Conservation (phyloP, 805 yeast genomes). For the Saturnispora hagleri region DNA sequence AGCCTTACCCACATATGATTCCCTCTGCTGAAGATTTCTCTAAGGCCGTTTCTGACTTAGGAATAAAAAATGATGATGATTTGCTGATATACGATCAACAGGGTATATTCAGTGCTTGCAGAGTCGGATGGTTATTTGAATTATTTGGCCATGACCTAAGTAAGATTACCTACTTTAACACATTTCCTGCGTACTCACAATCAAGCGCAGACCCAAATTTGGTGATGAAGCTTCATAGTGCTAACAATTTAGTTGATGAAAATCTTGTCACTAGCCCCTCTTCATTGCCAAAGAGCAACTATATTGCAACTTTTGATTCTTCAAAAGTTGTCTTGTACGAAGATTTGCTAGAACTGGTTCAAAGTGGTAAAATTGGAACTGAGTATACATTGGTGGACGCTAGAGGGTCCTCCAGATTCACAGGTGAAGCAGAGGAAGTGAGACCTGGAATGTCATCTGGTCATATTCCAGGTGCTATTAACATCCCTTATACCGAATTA, state of each 20-base stretch:
- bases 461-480: slow-evolving; percentile 73
- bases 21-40: slow-evolving; percentile 56
- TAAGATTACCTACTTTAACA: slow-evolving; percentile 60
- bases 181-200: slow-evolving; percentile 35
- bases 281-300: slow-evolving; percentile 21
- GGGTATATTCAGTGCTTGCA: slow-evolving; percentile 81
- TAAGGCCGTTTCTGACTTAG: slow-evolving; percentile 42
- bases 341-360: slow-evolving; percentile 51
- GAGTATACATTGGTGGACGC: slow-evolving; percentile 69
- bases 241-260: slow-evolving; percentile 19
- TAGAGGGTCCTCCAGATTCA: slow-evolving; percentile 62
- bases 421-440: slow-evolving; percentile 81
- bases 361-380: slow-evolving; percentile 31
- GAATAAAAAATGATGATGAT: slow-evolving; percentile 45
- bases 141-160: slow-evolving; percentile 58
- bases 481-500: slow-evolving; percentile 65
- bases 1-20: slow-evolving; percentile 85
- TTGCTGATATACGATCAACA: slow-evolving; percentile 77
- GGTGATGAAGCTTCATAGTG: slow-evolving; percentile 16
- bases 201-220: slow-evolving; percentile 20
- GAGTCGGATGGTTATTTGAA: slow-evolving; percentile 87
- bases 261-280: slow-evolving; percentile 17
- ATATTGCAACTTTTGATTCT: slow-evolving; percentile 30
- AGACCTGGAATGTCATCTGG: slow-evolving; percentile 84
- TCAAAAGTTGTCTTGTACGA: slow-evolving; percentile 58